Evolutionary conservation across 2,329 filamentous ascomycete genomes (phyloP).

Genomic region (Diaporthe ampelina): DNA sequence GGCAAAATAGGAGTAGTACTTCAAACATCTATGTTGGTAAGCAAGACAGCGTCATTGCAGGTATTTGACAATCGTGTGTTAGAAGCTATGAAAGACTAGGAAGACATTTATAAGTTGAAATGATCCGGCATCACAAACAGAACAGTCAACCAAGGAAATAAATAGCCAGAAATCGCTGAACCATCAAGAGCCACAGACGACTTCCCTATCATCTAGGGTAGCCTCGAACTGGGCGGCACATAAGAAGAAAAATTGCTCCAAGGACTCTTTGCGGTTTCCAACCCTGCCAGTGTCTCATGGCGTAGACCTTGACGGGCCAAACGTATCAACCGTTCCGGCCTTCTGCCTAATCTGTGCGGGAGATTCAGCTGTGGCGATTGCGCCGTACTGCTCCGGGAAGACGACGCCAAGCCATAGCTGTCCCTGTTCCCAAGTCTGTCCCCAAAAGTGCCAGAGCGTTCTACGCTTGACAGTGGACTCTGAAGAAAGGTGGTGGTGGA

Average conservation of each 20-base stretch:
- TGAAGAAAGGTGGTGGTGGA: too few species aligned
- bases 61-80: constrained; percentile 14
- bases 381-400: too few species aligned
- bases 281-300: too few species aligned
- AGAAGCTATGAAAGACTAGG: constrained; percentile 21
- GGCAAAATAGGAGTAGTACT: not conserved
- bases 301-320: too few species aligned
- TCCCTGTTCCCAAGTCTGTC: too few species aligned
- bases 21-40: not conserved
- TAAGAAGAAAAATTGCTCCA: not conserved
- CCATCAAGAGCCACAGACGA: not conserved
- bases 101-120: constrained; percentile 23
- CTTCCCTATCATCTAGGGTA: not conserved
- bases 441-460: too few species aligned
- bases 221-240: not conserved
- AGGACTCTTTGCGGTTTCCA: too few species aligned
- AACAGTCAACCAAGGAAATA: constrained; percentile 20
- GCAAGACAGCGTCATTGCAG: not conserved
- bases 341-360: too few species aligned
- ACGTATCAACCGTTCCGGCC: too few species aligned
- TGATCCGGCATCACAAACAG: constrained; percentile 3
- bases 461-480: too few species aligned
- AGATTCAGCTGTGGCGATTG: too few species aligned
- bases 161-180: not conserved
- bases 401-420: too few species aligned